phyloP scores from a whole-genome alignment of 306 rosid species.

The Quercus ilex region DNA sequence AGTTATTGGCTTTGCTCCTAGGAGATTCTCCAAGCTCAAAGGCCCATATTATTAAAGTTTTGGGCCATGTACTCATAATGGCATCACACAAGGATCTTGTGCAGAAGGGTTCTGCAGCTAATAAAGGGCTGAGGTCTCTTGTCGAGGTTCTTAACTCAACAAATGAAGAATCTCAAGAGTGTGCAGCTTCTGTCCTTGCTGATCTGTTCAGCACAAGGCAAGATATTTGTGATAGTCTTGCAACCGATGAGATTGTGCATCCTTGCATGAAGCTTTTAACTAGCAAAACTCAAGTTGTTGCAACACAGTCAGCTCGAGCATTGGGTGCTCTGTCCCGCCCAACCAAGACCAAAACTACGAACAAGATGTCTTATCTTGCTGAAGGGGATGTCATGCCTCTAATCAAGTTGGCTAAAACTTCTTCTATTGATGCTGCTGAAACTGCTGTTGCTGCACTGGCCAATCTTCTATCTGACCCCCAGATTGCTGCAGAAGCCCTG shows the following conservation, averaged over 20 bases:
- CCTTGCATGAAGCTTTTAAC: conserved; percentile 92
- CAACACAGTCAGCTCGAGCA: conserved; percentile 93
- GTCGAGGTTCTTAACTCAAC: conserved; percentile 81
- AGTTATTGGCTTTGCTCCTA: conserved; percentile 78
- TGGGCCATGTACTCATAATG: conserved; percentile 84
- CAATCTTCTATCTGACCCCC: conserved; percentile 82
- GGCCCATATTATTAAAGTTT: conserved; percentile 68
- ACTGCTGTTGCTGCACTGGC: conserved; percentile 95
- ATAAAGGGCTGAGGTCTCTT: conserved; percentile 77
- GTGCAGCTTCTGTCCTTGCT: conserved; percentile 89
- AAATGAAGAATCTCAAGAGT: conserved; percentile 79
- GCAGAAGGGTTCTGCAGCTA: conserved; percentile 76
- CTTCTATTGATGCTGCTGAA: conserved; percentile 82
- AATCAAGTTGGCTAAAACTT: conserved; percentile 86
- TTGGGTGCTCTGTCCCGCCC: conserved; percentile 86
- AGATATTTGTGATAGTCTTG: conserved; percentile 87
- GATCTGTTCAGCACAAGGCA: conserved; percentile 82
- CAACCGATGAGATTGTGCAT: conserved; percentile 81
- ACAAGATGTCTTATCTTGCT: conserved; percentile 65
- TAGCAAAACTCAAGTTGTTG: conserved; percentile 81
- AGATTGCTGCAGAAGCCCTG: conserved; percentile 76
- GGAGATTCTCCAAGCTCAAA: conserved; percentile 79
- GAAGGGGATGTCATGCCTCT: conserved; percentile 83
- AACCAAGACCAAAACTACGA: conserved; percentile 53
- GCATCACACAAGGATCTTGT: conserved; percentile 72